Conservation (phyloP, 306 rosid species). For the Macrotyloma uniflorum region DNA sequence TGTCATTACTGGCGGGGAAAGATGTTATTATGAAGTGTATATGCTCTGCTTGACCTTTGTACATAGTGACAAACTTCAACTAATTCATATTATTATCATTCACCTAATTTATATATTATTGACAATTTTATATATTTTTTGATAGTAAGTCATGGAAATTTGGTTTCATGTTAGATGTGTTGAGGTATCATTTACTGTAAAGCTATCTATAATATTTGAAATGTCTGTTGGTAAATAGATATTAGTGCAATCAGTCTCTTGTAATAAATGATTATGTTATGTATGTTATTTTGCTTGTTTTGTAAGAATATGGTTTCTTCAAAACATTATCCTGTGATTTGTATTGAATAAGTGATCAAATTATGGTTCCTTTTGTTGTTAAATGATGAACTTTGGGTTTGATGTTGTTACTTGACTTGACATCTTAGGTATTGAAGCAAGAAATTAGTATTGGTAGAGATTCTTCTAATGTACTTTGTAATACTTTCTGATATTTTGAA, state of each 20-base stretch:
- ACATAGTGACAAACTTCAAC: neutral
- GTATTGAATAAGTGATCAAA: slow-evolving; percentile 25
- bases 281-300: neutral
- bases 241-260: too few species aligned
- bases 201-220: neutral
- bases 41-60: neutral
- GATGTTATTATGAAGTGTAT: slow-evolving; percentile 20
- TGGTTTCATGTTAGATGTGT: neutral
- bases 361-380: neutral
- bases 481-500: neutral
- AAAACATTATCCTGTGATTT: neutral
- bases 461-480: neutral
- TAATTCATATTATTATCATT: neutral
- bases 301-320: too few species aligned
- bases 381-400: slow-evolving; percentile 21
- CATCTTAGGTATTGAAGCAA: slow-evolving; percentile 9
- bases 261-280: neutral
- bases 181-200: neutral
- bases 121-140: neutral
- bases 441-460: neutral
- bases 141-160: neutral
- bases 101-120: neutral
- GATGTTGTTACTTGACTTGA: neutral
- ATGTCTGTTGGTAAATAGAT: too few species aligned
- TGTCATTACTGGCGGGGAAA: neutral